Conservation (phyloP, 805 yeast species). For the Cyberlindnera meyerae region DNA sequence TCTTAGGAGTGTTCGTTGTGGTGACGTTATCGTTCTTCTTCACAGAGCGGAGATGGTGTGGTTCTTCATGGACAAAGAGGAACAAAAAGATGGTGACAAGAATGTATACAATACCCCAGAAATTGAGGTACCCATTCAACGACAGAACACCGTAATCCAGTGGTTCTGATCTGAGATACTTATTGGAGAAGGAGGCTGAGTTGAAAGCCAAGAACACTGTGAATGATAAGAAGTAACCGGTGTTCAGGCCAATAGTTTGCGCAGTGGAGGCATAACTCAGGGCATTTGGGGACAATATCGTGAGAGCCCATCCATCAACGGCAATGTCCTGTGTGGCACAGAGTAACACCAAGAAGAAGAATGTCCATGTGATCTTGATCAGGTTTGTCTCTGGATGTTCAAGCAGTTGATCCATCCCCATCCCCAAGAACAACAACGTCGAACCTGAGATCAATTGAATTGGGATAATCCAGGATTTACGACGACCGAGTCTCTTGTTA, state of each 20-base stretch:
- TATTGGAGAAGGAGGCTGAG: slow-evolving; percentile 89
- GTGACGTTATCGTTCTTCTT: slow-evolving; percentile 29
- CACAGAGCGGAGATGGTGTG: slow-evolving; percentile 37
- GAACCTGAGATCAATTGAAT: slow-evolving; percentile 78
- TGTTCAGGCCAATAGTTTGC: slow-evolving; percentile 90
- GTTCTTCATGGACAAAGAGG: slow-evolving; percentile 66
- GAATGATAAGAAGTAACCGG: slow-evolving; percentile 88
- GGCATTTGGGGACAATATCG: slow-evolving; percentile 71
- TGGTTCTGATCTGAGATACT: slow-evolving; percentile 64
- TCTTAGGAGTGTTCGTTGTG: slow-evolving; percentile 19
- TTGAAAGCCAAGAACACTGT: slow-evolving; percentile 88
- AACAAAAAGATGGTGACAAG: slow-evolving; percentile 58
- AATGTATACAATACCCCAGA: slow-evolving; percentile 74
- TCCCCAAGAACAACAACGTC: slow-evolving; percentile 63
- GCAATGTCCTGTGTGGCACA: slow-evolving; percentile 99
- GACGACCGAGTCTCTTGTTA: slow-evolving; percentile 61
- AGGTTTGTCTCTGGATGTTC: slow-evolving; percentile 46
- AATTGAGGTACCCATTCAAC: slow-evolving; percentile 66
- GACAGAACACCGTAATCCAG: slow-evolving; percentile 60
- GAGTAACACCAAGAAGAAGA: slow-evolving; percentile 73
- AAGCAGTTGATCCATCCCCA: slow-evolving; percentile 45
- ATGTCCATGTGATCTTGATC: slow-evolving; percentile 56
- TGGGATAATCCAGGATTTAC: slow-evolving; percentile 94
- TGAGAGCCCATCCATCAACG: slow-evolving; percentile 98
- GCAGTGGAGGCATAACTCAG: slow-evolving; percentile 94